These are phyloP conservation scores for Fagopyrum tataricum DNA, from an alignment of 148 eudicot genomes.

Conservation along the genomic window DNA sequence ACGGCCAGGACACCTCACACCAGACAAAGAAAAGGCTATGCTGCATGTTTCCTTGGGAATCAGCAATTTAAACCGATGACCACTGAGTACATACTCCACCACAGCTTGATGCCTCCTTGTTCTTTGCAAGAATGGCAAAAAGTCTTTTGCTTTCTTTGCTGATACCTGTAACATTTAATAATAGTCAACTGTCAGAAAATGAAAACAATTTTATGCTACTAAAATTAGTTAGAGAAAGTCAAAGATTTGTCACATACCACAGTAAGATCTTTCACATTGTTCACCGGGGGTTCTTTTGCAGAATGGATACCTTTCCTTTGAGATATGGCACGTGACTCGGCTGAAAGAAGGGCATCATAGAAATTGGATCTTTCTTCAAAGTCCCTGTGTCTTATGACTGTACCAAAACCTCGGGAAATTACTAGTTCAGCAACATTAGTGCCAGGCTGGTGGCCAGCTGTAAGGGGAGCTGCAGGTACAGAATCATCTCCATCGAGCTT, in stretches of 20 bases:
- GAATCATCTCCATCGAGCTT: conserved; percentile 51
- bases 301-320: conserved; percentile 76
- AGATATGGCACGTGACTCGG: conserved; percentile 74
- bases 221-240: background rate
- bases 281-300: conserved; percentile 50
- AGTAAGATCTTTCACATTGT: conserved; percentile 72
- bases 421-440: conserved; percentile 78
- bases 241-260: conserved; percentile 36
- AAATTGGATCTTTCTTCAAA: conserved; percentile 83
- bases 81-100: conserved; percentile 91
- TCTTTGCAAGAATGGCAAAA: conserved; percentile 77
- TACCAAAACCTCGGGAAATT: conserved; percentile 73
- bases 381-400: conserved; percentile 70
- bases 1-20: conserved; percentile 95
- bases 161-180: conserved; percentile 40
- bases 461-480: conserved; percentile 33
- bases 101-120: conserved; percentile 71
- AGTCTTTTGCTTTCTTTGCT: conserved; percentile 77
- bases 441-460: conserved; percentile 50
- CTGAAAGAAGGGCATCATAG: conserved; percentile 81
- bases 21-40: conserved; percentile 80
- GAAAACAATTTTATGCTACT: background rate
- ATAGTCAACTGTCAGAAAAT: background rate
- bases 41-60: conserved; percentile 89
- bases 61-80: conserved; percentile 74